These are phyloP conservation scores for Falciphora oryzae DNA, from an alignment of 2,329 filamentous ascomycete genomes.

Conservation along the genomic window DNA sequence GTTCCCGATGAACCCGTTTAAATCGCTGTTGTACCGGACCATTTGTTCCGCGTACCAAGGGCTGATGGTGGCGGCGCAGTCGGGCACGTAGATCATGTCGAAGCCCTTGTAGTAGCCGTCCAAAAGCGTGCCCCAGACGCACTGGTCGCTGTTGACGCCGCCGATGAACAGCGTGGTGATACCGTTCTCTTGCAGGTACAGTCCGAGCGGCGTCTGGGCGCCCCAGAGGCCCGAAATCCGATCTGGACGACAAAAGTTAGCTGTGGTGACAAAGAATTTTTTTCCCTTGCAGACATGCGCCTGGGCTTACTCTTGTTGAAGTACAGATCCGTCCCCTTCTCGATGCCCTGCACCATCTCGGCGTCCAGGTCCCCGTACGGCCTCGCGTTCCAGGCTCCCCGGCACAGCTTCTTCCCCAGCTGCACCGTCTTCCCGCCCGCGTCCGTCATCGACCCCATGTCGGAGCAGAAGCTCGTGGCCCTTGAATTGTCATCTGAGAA, in stretches of 20 bases:
- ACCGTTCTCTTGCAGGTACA: conserved; percentile 31
- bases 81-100: conserved; percentile 47
- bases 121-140: conserved; percentile 47
- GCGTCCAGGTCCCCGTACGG: conserved; percentile 38
- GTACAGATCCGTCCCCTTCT: conserved; percentile 32
- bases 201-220: conserved; percentile 33
- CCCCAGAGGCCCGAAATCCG: conserved; percentile 52
- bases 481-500: conserved; percentile 34
- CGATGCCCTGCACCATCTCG: conserved; percentile 24
- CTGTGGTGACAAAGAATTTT: no score
- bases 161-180: conserved; percentile 47
- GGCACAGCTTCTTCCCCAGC: conserved; percentile 40
- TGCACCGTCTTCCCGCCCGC: conserved; percentile 18
- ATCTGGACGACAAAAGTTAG: conserved; percentile 21
- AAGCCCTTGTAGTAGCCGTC: conserved; percentile 50
- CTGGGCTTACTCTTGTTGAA: conserved; percentile 38
- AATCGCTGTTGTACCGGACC: conserved; percentile 27
- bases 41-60: conserved; percentile 28
- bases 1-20: conserved; percentile 16
- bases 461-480: conserved; percentile 19
- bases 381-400: conserved; percentile 48
- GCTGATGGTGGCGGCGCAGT: conserved; percentile 46
- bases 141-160: conserved; percentile 56
- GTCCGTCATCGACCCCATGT: conserved; percentile 23
- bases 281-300: no score